Percentiles rank a stretch among this genome's conserved stretches.
Conservation (phyloP, 208 protist species). For the Entamoeba invadens region DNA sequence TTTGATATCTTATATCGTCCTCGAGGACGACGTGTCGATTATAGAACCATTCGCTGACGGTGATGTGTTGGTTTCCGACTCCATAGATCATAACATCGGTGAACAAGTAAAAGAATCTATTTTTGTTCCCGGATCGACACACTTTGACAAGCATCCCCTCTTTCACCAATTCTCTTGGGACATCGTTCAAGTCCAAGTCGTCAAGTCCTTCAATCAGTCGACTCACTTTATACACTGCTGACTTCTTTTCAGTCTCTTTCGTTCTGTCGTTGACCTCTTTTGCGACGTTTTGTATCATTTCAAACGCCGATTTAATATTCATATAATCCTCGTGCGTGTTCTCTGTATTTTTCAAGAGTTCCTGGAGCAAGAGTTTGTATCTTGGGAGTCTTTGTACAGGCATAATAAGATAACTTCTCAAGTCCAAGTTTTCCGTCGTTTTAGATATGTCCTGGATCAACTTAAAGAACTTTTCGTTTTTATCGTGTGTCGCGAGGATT, state of each 20-base stretch:
- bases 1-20: not conserved
- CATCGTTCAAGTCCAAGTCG: not conserved
- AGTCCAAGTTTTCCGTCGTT: not conserved
- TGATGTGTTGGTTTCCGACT: not conserved
- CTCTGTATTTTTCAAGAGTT: slow-evolving; percentile 1
- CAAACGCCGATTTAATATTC: not conserved
- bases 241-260: not conserved
- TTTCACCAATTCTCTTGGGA: not conserved
- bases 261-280: not conserved
- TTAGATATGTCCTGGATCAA: not conserved
- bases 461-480: not conserved
- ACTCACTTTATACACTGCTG: not conserved
- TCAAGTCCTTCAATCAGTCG: not conserved
- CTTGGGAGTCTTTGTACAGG: not conserved
- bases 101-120: not conserved
- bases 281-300: not conserved
- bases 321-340: not conserved
- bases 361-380: not conserved
- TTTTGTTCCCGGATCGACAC: not conserved
- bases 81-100: not conserved
- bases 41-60: not conserved
- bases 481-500: not conserved
- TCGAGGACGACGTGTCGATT: not conserved
- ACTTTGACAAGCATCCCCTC: not conserved
- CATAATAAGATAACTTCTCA: not conserved